A percentile compares a stretch with the other conserved stretches of the same genome.
phyloP scores from a whole-genome alignment of 2,329 filamentous ascomycete genomes.

The Curvularia lunata region DNA sequence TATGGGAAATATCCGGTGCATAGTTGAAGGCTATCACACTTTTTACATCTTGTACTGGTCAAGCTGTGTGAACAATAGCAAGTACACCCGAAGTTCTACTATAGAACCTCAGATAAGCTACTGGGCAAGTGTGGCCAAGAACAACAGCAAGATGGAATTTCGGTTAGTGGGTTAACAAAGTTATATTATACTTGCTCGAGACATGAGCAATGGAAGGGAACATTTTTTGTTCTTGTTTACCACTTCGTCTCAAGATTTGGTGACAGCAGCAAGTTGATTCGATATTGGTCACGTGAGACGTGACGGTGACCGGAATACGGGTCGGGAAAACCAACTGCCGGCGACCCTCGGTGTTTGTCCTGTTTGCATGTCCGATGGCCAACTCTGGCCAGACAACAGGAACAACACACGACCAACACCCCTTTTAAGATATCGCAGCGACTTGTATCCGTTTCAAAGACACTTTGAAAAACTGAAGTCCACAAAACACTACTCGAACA shows the following conservation, averaged over 20 bases:
- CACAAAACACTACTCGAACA: background rate
- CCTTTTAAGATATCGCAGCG: background rate
- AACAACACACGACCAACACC: conserved; percentile 12
- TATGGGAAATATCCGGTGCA: too few relatives aligned
- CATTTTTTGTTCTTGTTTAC: too few relatives aligned
- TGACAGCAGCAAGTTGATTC: background rate
- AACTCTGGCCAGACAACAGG: conserved; percentile 35
- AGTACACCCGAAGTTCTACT: too few relatives aligned
- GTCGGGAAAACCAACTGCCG: conserved; percentile 20
- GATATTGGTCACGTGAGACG: background rate
- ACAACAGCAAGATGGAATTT: background rate
- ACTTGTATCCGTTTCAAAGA: background rate
- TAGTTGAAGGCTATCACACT: too few relatives aligned
- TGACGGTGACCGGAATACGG: background rate
- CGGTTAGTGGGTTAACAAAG: too few relatives aligned
- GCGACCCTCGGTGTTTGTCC: conserved; percentile 24
- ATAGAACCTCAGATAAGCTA: too few relatives aligned
- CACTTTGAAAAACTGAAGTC: too few relatives aligned
- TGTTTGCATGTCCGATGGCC: conserved; percentile 32
- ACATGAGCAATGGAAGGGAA: too few relatives aligned
- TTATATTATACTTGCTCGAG: too few relatives aligned
- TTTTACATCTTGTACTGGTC: too few relatives aligned
- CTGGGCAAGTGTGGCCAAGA: background rate
- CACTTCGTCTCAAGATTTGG: too few relatives aligned
- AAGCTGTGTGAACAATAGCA: too few relatives aligned